Percentiles rank a stretch among this genome's conserved stretches.
Evolutionary conservation across 306 rosid genomes (phyloP).

Genomic region (Canavalia ensiformis): DNA sequence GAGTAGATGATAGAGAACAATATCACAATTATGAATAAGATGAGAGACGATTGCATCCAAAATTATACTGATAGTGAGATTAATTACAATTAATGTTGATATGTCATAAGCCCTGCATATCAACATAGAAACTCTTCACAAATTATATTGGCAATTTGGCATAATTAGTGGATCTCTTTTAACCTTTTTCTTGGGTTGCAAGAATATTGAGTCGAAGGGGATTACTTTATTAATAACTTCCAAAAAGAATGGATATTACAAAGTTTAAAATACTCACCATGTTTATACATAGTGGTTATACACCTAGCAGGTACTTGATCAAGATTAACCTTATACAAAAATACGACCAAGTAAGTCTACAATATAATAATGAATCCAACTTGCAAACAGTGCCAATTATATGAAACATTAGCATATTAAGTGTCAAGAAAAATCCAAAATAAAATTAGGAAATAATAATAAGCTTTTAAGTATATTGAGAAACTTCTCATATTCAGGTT

Average conservation of each 20-base stretch:
- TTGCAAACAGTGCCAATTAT: background rate
- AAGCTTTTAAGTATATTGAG: background rate
- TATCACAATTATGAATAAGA: too few species aligned
- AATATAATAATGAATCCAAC: conserved; percentile 4
- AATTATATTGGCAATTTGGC: conserved; percentile 2
- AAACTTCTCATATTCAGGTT: background rate
- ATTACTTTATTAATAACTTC: background rate
- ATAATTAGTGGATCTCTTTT: background rate
- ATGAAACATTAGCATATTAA: conserved; percentile 11
- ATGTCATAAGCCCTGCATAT: too few species aligned
- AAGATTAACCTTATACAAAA: conserved; percentile 43
- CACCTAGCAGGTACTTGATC: background rate
- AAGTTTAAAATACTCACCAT: conserved; percentile 45
- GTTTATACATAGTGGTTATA: conserved; percentile 20
- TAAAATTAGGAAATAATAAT: background rate
- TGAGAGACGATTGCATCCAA: too few species aligned
- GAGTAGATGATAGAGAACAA: too few species aligned
- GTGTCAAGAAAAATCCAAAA: background rate
- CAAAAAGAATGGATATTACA: conserved; percentile 24
- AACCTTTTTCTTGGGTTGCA: background rate
- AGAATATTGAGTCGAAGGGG: background rate
- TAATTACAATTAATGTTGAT: too few species aligned
- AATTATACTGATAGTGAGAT: too few species aligned
- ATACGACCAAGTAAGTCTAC: conserved; percentile 4
- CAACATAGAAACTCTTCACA: too few species aligned